Base-by-base conservation (phyloP, 2,329 filamentous ascomycete species). In the Scopulariopsis brevicaulis region DNA sequence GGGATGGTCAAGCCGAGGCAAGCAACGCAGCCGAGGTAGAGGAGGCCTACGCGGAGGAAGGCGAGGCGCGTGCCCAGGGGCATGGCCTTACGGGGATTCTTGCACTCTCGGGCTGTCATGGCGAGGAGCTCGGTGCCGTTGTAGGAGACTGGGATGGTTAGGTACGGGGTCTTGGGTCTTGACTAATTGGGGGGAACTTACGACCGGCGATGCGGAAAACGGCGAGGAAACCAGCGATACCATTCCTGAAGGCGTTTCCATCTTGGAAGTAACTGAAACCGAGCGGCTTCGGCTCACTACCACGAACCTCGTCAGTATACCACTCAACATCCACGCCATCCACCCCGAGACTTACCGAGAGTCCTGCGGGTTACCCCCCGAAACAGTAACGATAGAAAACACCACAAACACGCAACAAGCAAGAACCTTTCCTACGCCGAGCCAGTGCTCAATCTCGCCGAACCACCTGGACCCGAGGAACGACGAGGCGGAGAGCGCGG, bases 321-420 rank as follows among this genome's bases (percentile, higher is more conserved):
- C 25, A 18, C 11, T 11, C 1, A 55, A 15, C 20, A 24, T 24
- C 22, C 20, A 50, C 37, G 11, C 15, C 1, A 5, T 5, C 10
- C 53, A 20, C n/a, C 2, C 28, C n/a, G n/a, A 32, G 37, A 20
- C 53, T 46, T 55, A 63, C 62, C 67, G 62, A 11, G 60, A 54
- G 54, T 79, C 71, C 40, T 72, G 68, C 54, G 76, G 72, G 34
- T 79, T 76, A 40, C 75, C 77, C 5, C 77, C 77, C 37, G 67
- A 69, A 59, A 78, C 73, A 62, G 82, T 73, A 56, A 81, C 71
- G 55, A 82, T 75, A 18, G 77, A 79, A 4, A 81, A 69, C 58
- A 84, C 70, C 60, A 84, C 80, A 67, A 85, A 85, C 20, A 78
- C 77, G 25, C 77, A 67, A 62, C 79, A 71, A 35, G 80, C 78